Evolutionary conservation across 805 yeast genomes (phyloP).

Genomic region (Metschnikowia baotianmanensis): DNA sequence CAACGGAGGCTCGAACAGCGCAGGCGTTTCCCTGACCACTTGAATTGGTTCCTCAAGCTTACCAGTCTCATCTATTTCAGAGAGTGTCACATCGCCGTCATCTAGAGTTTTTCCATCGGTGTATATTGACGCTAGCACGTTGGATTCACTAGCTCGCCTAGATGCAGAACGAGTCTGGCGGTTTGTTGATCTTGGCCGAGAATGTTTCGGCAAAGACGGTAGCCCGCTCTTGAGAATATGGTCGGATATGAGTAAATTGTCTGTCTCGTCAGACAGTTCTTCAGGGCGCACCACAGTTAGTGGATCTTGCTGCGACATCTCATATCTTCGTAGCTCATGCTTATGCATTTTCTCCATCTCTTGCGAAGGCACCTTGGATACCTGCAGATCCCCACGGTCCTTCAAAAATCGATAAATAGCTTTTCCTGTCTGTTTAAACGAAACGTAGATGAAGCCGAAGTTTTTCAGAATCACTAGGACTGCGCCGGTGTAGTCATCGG

Average conservation of each 20-base stretch:
- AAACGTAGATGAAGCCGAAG: constrained; percentile 15
- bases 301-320: constrained; percentile 12
- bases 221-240: constrained; percentile 15
- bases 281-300: constrained; percentile 2
- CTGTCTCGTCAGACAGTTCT: neutral
- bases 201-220: constrained; percentile 6
- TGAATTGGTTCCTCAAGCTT: constrained; percentile 1
- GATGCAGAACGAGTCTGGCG: constrained; percentile 11
- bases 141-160: neutral
- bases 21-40: constrained; percentile 26
- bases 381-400: neutral
- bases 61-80: neutral
- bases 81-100: neutral
- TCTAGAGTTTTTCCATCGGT: neutral
- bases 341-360: constrained; percentile 3
- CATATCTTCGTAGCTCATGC: constrained; percentile 9
- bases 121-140: neutral
- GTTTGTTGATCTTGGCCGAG: neutral
- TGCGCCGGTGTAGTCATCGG: constrained; percentile 5
- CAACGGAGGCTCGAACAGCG: constrained; percentile 45
- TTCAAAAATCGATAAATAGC: constrained; percentile 3
- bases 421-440: constrained; percentile 4
- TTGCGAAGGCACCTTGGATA: neutral
- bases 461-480: constrained; percentile 15
- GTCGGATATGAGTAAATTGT: constrained; percentile 5